Evolutionary conservation across 371 early-diverging fungal genomes (phyloP).

Genomic region (Mucor lusitanicus): DNA sequence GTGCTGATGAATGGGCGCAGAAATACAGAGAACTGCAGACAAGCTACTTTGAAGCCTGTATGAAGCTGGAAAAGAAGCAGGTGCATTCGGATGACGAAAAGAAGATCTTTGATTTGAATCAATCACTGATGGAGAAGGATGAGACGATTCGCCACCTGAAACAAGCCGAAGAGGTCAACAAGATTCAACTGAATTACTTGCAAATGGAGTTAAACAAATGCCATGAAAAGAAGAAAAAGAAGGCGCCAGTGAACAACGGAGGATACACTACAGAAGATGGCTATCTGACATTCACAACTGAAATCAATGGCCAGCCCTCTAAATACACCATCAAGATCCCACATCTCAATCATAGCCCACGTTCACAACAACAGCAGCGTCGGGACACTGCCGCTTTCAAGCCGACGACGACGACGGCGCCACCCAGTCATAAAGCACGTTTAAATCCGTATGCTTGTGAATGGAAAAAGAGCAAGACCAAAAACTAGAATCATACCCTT

Average conservation of each 20-base stretch:
- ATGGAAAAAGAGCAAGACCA: not conserved
- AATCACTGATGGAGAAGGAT: constrained; percentile 10
- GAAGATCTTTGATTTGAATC: not conserved
- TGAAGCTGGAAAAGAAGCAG: constrained; percentile 7
- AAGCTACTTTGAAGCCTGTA: constrained; percentile 4
- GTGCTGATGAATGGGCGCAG: constrained; percentile 17
- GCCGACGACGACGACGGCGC: not conserved
- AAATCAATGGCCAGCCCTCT: constrained; percentile 41
- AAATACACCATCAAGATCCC: constrained; percentile 41
- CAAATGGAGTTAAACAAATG: constrained; percentile 24
- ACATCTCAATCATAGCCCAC: not conserved
- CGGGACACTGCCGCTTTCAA: not conserved
- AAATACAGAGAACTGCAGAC: constrained; percentile 21
- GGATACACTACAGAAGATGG: constrained; percentile 36
- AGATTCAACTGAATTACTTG: constrained; percentile 32
- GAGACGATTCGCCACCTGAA: constrained; percentile 31
- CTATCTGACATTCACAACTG: constrained; percentile 41
- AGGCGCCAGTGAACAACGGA: not conserved
- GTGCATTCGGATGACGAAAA: constrained; percentile 4
- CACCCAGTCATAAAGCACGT: not conserved
- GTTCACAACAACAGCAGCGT: not conserved
- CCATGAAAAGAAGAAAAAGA: constrained; percentile 6
- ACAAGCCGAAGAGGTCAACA: constrained; percentile 28
- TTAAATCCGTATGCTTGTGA: not conserved
- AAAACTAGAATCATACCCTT: not conserved